phyloP scores from a whole-genome alignment of 1,139 yeast genomes.

The Saccharomyces pastorianus region DNA sequence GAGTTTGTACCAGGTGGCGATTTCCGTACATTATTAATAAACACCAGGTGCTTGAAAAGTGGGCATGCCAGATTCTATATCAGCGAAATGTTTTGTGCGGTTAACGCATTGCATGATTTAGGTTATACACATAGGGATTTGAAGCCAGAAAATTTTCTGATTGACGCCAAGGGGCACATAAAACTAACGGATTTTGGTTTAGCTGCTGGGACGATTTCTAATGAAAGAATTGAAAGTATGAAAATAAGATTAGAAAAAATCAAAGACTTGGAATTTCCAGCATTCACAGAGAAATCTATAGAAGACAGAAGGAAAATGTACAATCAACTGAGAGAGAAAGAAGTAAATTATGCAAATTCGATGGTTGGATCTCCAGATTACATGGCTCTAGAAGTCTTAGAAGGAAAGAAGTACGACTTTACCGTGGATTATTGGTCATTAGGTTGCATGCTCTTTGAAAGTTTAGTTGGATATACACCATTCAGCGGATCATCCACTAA shows the following conservation, averaged over 20 bases:
- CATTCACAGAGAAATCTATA: constrained; percentile 59
- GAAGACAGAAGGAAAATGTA: constrained; percentile 82
- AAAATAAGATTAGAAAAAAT: constrained; percentile 74
- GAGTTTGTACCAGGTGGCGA: constrained; percentile 99
- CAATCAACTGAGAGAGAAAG: constrained; percentile 58
- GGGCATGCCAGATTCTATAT: constrained; percentile 93
- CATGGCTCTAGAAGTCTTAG: constrained; percentile 96
- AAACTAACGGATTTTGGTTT: constrained; percentile 95
- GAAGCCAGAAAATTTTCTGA: constrained; percentile 93
- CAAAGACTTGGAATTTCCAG: constrained; percentile 57
- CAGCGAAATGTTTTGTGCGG: constrained; percentile 93
- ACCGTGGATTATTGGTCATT: constrained; percentile 98
- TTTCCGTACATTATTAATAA: constrained; percentile 85
- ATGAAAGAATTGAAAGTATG: constrained; percentile 91
- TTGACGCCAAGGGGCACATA: constrained; percentile 91
- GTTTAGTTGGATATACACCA: constrained; percentile 93
- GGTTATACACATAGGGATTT: constrained; percentile 96
- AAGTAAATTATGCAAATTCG: constrained; percentile 78
- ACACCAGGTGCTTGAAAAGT: constrained; percentile 86
- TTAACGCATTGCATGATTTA: constrained; percentile 84
- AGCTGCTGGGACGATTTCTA: constrained; percentile 93
- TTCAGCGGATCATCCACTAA: constrained; percentile 90
- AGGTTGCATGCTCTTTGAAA: constrained; percentile 90
- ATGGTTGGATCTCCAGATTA: constrained; percentile 98
- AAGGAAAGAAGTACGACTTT: constrained; percentile 87